Evolutionary conservation across 192 early-diverging fungal genomes (phyloP).

Genomic region (Funneliformis mosseae): DNA sequence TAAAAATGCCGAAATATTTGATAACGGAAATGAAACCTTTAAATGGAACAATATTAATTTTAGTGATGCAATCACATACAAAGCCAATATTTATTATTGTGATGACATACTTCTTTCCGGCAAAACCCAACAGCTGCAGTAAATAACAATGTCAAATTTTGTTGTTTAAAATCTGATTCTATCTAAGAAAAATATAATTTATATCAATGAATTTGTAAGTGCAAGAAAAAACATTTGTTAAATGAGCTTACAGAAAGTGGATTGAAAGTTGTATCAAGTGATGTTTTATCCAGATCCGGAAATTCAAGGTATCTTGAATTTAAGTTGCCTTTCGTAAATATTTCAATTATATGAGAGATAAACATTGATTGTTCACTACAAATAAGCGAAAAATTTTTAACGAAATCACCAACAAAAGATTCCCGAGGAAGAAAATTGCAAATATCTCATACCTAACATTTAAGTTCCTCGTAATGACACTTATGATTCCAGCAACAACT

Average conservation of each 20-base stretch:
- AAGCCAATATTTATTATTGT: not conserved
- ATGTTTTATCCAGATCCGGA: not conserved
- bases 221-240: slow-evolving; percentile 22
- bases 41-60: not conserved
- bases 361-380: not conserved
- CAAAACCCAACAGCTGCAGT: slow-evolving; percentile 29
- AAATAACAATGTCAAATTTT: slow-evolving; percentile 32
- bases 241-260: not conserved
- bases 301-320: not conserved
- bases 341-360: not conserved
- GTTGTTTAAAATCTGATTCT: slow-evolving; percentile 29
- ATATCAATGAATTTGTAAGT: slow-evolving; percentile 23
- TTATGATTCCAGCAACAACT: slow-evolving; percentile 45
- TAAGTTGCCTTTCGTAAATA: not conserved
- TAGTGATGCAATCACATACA: not conserved
- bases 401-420: not conserved
- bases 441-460: slow-evolving; percentile 44
- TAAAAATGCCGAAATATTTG: slow-evolving; percentile 47
- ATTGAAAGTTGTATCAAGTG: not conserved
- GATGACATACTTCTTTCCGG: slow-evolving; percentile 33
- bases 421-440: not conserved
- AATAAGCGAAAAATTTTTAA: not conserved
- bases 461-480: slow-evolving; percentile 47
- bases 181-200: slow-evolving; percentile 7
- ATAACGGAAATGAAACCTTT: slow-evolving; percentile 56